These are phyloP conservation scores for Blastomyces gilchristii DNA, from an alignment of 2,329 filamentous ascomycete genomes.

Conservation along the genomic window DNA sequence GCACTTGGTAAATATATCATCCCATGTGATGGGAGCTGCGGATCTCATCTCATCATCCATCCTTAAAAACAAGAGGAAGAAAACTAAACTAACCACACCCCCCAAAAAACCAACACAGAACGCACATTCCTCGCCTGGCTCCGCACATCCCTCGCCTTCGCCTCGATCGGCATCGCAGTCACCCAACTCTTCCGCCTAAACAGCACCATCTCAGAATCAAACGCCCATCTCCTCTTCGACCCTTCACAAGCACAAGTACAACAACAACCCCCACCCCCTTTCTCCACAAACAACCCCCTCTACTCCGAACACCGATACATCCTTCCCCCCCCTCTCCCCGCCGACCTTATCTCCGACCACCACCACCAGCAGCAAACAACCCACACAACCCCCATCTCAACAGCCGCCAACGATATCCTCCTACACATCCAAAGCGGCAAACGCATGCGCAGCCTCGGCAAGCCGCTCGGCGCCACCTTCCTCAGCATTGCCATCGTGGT, in stretches of 20 bases:
- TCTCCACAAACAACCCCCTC: slow-evolving; percentile 15
- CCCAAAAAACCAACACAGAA: slow-evolving; percentile 33
- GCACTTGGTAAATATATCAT: slow-evolving; percentile 44
- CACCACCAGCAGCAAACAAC: neutral
- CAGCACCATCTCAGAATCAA: slow-evolving; percentile 33
- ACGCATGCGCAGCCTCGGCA: slow-evolving; percentile 44
- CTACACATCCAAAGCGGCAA: slow-evolving; percentile 12
- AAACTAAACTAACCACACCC: neutral
- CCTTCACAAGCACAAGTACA: slow-evolving; percentile 8
- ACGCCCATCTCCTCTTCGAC: slow-evolving; percentile 10
- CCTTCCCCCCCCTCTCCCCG: neutral
- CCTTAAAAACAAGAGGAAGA: neutral
- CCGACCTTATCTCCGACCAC: neutral
- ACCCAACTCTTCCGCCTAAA: slow-evolving; percentile 58
- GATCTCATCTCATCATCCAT: neutral
- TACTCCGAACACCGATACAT: slow-evolving; percentile 18
- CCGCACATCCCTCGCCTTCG: slow-evolving; percentile 55
- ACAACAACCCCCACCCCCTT: slow-evolving; percentile 16
- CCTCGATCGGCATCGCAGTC: slow-evolving; percentile 55
- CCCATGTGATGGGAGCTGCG: neutral
- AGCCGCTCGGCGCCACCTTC: slow-evolving; percentile 55
- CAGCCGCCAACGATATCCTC: slow-evolving; percentile 17
- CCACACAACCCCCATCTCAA: slow-evolving; percentile 28
- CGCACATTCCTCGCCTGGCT: slow-evolving; percentile 61
- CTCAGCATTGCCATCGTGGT: slow-evolving; percentile 52